Percentiles rank a stretch among this genome's conserved stretches.
phyloP scores from a whole-genome alignment of 306 rosid genomes.

The Vigna unguiculata region DNA sequence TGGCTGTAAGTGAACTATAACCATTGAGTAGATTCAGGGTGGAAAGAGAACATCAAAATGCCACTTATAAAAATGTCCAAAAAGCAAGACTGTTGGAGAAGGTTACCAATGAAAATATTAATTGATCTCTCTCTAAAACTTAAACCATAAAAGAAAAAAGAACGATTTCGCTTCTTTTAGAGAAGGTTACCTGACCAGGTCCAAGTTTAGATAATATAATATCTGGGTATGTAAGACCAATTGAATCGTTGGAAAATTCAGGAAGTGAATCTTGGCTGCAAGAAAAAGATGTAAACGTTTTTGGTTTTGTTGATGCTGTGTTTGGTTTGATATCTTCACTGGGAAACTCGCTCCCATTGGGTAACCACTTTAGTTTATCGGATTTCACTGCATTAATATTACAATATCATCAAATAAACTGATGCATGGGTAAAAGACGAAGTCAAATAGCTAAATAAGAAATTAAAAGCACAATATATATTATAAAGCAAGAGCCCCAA shows the following conservation, averaged over 20 bases:
- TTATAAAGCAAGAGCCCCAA: conserved; percentile 3
- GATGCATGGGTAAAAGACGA: not conserved
- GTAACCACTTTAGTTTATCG: conserved; percentile 74
- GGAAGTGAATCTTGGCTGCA: conserved; percentile 78
- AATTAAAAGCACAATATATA: conserved; percentile 20
- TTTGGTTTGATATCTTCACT: conserved; percentile 63
- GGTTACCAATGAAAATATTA: no score
- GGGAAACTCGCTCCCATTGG: conserved; percentile 76
- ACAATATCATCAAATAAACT: conserved; percentile 33
- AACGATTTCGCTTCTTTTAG: not conserved
- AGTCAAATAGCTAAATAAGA: conserved; percentile 10
- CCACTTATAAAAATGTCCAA: no score
- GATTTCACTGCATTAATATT: conserved; percentile 73
- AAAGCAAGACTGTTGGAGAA: no score
- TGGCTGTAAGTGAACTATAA: not conserved
- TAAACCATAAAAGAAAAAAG: no score
- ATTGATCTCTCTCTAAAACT: no score
- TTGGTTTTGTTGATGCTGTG: no score
- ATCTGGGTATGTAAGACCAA: conserved; percentile 55
- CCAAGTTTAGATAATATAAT: conserved; percentile 81
- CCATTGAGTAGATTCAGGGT: no score
- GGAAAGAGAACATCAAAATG: no score
- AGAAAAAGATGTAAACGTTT: conserved; percentile 80
- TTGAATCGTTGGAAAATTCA: conserved; percentile 65
- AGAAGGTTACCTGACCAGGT: conserved; percentile 76